Evolutionary conservation across 1,139 yeast species (phyloP).

Genomic region (Candida gigantensis): DNA sequence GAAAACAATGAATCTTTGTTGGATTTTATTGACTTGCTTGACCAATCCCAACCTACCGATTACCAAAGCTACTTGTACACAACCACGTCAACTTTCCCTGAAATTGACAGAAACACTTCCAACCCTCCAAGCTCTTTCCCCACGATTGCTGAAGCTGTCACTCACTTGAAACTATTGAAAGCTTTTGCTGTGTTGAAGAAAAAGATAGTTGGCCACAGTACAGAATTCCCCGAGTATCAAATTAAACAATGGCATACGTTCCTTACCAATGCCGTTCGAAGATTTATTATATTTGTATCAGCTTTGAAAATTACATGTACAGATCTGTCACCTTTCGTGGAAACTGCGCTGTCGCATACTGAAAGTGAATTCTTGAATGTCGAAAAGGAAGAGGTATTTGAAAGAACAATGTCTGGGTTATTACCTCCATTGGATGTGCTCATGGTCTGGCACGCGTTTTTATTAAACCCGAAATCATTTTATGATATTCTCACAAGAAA

Average conservation of each 20-base stretch:
- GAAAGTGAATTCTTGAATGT: background rate
- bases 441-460: too few relatives aligned
- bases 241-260: conserved; percentile 28
- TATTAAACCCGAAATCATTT: too few relatives aligned
- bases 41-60: background rate
- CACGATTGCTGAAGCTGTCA: conserved; percentile 13
- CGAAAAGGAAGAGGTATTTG: background rate
- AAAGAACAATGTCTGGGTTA: conserved; percentile 15
- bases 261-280: conserved; percentile 28
- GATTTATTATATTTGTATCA: conserved; percentile 30
- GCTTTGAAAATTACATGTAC: conserved; percentile 18
- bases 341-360: too few relatives aligned
- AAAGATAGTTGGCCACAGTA: conserved; percentile 14
- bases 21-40: conserved; percentile 3
- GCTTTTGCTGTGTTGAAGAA: conserved; percentile 28
- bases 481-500: conserved; percentile 30
- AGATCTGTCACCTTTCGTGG: too few relatives aligned
- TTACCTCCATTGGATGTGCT: too few relatives aligned
- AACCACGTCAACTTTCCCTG: background rate
- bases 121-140: background rate
- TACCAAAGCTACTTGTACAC: conserved; percentile 1
- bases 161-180: conserved; percentile 33
- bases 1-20: too few relatives aligned
- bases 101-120: background rate
- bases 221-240: conserved; percentile 14